Conservation (phyloP, 805 yeast species). For the Ascoidea tarda region DNA sequence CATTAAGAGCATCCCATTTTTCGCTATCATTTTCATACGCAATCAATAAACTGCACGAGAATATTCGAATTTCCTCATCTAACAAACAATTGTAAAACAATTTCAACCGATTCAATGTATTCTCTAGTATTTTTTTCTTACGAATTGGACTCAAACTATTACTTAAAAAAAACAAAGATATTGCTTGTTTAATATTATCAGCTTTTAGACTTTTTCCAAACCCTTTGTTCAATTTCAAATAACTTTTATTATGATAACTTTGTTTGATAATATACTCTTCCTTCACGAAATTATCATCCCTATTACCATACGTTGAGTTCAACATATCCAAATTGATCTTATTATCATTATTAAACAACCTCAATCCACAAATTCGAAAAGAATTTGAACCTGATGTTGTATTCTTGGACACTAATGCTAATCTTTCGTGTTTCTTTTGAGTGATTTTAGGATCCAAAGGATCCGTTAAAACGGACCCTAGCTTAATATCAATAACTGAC, state of each 20-base stretch:
- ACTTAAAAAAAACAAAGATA: slow-evolving; percentile 26
- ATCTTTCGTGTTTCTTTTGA: slow-evolving; percentile 44
- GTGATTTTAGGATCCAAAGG: slow-evolving; percentile 25
- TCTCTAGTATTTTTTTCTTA: slow-evolving; percentile 24
- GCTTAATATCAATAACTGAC: slow-evolving; percentile 67
- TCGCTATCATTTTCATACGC: slow-evolving; percentile 53
- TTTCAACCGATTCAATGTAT: slow-evolving; percentile 46
- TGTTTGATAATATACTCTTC: slow-evolving; percentile 9
- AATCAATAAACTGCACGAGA: slow-evolving; percentile 62
- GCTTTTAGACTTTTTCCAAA: slow-evolving; percentile 52
- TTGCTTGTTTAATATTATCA: slow-evolving; percentile 28
- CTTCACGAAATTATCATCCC: slow-evolving; percentile 10
- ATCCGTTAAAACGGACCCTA: slow-evolving; percentile 66
- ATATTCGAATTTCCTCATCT: slow-evolving; percentile 46
- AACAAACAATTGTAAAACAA: slow-evolving; percentile 51
- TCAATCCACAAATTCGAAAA: slow-evolving; percentile 66
- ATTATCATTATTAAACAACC: slow-evolving; percentile 3
- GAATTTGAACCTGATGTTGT: slow-evolving; percentile 77
- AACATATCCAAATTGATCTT: neutral
- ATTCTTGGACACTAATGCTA: slow-evolving; percentile 42
- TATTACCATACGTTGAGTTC: slow-evolving; percentile 3
- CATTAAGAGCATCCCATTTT: slow-evolving; percentile 32
- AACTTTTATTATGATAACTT: slow-evolving; percentile 19
- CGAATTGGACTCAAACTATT: slow-evolving; percentile 19
- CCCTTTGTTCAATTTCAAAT: slow-evolving; percentile 42